Percentiles rank a stretch among this genome's conserved stretches.
phyloP scores from a whole-genome alignment of 2,329 filamentous ascomycete genomes.

The Diplodia seriata region DNA sequence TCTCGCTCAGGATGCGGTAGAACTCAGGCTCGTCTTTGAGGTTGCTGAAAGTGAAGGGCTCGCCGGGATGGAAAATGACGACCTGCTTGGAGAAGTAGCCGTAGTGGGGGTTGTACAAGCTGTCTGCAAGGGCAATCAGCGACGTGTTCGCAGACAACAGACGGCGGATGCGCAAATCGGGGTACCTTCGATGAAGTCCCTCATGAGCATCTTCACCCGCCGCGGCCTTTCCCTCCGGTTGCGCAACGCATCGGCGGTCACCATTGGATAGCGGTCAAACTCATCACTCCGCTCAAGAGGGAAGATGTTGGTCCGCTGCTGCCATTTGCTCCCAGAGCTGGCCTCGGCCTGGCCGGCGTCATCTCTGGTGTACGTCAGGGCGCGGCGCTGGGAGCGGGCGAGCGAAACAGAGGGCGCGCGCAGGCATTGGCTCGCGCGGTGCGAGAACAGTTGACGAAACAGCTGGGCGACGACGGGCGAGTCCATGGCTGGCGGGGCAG shows the following conservation, averaged over 20 bases:
- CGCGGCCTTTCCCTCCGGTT: slow-evolving; percentile 76
- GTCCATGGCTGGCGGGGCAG: slow-evolving; percentile 67
- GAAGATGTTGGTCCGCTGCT: slow-evolving; percentile 79
- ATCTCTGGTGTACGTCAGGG: slow-evolving; percentile 20
- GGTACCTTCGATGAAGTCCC: slow-evolving; percentile 94
- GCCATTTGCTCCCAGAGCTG: slow-evolving; percentile 76
- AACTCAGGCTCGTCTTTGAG: slow-evolving; percentile 88
- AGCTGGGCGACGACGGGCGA: slow-evolving; percentile 78
- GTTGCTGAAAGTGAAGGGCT: slow-evolving; percentile 84
- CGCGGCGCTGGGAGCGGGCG: slow-evolving; percentile 27
- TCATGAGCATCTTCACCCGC: slow-evolving; percentile 93
- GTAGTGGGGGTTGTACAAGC: slow-evolving; percentile 91
- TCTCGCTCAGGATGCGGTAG: slow-evolving; percentile 73
- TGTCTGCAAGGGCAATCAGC: slow-evolving; percentile 64
- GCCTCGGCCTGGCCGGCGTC: slow-evolving; percentile 37
- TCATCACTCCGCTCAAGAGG: slow-evolving; percentile 80
- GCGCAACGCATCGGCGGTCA: slow-evolving; percentile 82
- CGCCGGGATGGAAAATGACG: slow-evolving; percentile 91
- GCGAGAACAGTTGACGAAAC: slow-evolving; percentile 84
- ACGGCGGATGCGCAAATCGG: slow-evolving; percentile 7
- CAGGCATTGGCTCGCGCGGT: slow-evolving; percentile 46
- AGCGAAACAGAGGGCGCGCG: slow-evolving; percentile 11
- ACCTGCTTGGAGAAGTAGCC: slow-evolving; percentile 97
- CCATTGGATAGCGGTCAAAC: slow-evolving; percentile 79
- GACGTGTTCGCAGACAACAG: background rate